Conservation (phyloP, 2,329 filamentous ascomycete species). For the Penicillium sclerotigenum region DNA sequence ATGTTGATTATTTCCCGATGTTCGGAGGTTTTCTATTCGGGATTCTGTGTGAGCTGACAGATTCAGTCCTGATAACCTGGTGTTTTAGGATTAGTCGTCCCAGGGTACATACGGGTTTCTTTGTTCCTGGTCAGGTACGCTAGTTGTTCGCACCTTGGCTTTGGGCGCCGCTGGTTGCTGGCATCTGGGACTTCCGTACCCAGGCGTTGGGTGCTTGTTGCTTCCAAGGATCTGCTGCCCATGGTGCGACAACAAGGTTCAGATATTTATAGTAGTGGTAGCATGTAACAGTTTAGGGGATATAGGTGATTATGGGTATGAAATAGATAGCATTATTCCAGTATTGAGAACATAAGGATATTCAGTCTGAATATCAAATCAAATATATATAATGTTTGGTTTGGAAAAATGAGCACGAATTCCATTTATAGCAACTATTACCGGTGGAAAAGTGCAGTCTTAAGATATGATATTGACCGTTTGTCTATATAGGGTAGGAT, state of each 20-base stretch:
- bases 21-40: slow-evolving; percentile 7
- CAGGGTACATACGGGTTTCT: background rate
- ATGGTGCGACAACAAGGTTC: background rate
- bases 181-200: background rate
- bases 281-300: too few relatives aligned
- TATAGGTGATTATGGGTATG: background rate
- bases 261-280: background rate
- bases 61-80: background rate
- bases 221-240: background rate
- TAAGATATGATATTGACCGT: too few relatives aligned
- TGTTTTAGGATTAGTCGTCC: background rate
- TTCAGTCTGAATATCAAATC: background rate
- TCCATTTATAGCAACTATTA: background rate
- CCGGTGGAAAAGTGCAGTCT: background rate
- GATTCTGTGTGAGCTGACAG: background rate
- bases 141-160: background rate
- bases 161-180: background rate
- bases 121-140: background rate
- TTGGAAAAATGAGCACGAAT: background rate
- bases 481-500: background rate
- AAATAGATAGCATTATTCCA: background rate
- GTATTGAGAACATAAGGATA: background rate
- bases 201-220: background rate
- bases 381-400: background rate
- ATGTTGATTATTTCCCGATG: background rate